Conservation (phyloP, 768 basidiomycete genomes). For the Zangia roseola region DNA sequence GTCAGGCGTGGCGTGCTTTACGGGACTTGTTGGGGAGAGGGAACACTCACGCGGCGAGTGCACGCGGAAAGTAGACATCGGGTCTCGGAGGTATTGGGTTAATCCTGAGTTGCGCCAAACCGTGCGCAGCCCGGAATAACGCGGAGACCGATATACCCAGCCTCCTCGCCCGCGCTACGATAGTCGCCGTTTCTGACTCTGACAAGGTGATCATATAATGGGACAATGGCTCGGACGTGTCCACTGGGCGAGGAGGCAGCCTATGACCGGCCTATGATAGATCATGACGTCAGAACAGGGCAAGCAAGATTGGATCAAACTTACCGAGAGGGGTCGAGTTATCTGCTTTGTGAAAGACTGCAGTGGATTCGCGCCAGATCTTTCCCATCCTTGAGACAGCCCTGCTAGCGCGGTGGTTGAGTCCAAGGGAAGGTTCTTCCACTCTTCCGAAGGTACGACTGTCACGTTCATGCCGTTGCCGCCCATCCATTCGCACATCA, state of each 20-base stretch:
- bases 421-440: conserved; percentile 26
- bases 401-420: conserved; percentile 26
- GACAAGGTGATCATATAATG: background rate
- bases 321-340: conserved; percentile 7
- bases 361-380: conserved; percentile 11
- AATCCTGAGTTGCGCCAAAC: conserved; percentile 21
- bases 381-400: conserved; percentile 15
- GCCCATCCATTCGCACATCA: conserved; percentile 25
- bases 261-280: conserved; percentile 7
- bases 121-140: conserved; percentile 23
- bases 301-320: conserved; percentile 1
- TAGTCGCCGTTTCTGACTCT: conserved; percentile 9
- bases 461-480: conserved; percentile 7
- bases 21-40: background rate
- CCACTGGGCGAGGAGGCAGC: conserved; percentile 6
- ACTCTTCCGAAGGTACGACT: conserved; percentile 18
- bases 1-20: background rate
- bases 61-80: conserved; percentile 17
- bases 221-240: conserved; percentile 10
- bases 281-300: background rate
- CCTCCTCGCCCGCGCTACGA: conserved; percentile 10
- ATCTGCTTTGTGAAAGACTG: conserved; percentile 3
- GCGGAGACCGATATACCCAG: conserved; percentile 12
- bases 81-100: conserved; percentile 9
- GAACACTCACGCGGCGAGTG: conserved; percentile 7